Base-by-base conservation (phyloP, 2,329 filamentous ascomycete species). In the Penicillium sp. region DNA sequence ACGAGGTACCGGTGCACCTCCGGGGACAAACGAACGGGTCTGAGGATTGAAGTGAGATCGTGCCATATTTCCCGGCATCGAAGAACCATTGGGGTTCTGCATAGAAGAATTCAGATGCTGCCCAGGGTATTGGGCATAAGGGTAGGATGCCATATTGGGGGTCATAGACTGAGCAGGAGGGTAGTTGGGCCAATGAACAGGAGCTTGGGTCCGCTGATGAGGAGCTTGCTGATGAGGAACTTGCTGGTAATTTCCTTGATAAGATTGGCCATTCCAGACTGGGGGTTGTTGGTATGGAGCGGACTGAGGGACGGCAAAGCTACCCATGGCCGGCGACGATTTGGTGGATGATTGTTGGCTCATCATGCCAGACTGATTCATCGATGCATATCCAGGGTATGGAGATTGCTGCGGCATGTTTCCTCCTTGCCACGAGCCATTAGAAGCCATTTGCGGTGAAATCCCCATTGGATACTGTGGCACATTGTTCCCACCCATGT, bases 1-100 rank as follows among this genome's bases (percentile, higher is more conserved):
- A 49, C 74, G 73, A 13, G 64, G 52, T 14, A 68, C 60, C 35
- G 71, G 59, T 31, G 68, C 65, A 44, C 84, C 79, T 51, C 81
- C 82, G 1, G 93, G 93, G 24, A 96, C 85, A 74, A 98, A 97
- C 0, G 93, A 90, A 69, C 96, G 90, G 16, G 90, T 97, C 77
- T 96, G 93, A 1, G 93, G 93, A 70, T 97, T 97, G 78, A 98
- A 97, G 13, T 89, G 86, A 66, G 91, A 90, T 56, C 92, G 84
- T 69, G 90, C 91, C 71, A 86, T 96, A 75, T 89, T 95, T 35
- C 91, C 91, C 14, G 91, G 90, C 55, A 96, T 87, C 6, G 91
- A 90, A 71, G 96, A 91, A 69, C 84, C 85, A 73, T 90, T 87
- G 9, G 87, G 85, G 66, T 90, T 90, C 59, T 89, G 82, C 26